Base-by-base conservation (phyloP, 805 yeast genomes). In the Candida sphagnicola region DNA sequence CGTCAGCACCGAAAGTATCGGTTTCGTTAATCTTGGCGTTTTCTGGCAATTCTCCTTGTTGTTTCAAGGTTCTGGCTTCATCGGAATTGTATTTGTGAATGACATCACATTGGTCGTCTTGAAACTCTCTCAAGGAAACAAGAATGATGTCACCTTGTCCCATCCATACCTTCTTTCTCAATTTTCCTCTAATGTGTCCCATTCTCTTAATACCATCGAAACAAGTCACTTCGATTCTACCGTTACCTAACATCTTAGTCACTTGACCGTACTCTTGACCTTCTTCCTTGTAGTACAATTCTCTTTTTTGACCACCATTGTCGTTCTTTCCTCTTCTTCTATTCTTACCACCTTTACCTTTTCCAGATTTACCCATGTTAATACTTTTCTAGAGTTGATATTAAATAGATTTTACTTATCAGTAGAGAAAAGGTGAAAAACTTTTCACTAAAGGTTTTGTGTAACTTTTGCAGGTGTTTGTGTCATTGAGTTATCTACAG, bases 111-210 rank as follows among this genome's bases (percentile, higher is more conserved):
- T 86, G 95, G 46, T 87, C 96, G 58, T 91, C 97, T 70, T 93
- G 97, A 80, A 93, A 93, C 59, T 93, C 99, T 77, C 99, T 89
- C 55, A 93, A 78, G 5, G 96, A 90, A 34, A 91, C 93, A 59
- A 93, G 74, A 52, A 93, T 88, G 54, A 93, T 93, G 63, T 93
- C 99, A 72, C 99, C 99, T 66, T 89, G 98, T 34, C 86, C 86
- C 88, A 93, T 90, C 99, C 99, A 93, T 45, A 93, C 99, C 79
- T 91, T 93, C 83, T 93, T 93, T 78, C 99, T 86, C 71, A 93
- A 78, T 64, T 93, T 93, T 56, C 99, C 99, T 77, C 99, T 87
- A 59, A 93, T 93, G 62, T 91, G 99, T 14, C 95, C 99, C 79
- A 89, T 78, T 74, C 99, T 82, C 62, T 81, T 86, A 52, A 75